phyloP scores from a whole-genome alignment of 495 filamentous ascomycete species.

The Acidomyces sp. region DNA sequence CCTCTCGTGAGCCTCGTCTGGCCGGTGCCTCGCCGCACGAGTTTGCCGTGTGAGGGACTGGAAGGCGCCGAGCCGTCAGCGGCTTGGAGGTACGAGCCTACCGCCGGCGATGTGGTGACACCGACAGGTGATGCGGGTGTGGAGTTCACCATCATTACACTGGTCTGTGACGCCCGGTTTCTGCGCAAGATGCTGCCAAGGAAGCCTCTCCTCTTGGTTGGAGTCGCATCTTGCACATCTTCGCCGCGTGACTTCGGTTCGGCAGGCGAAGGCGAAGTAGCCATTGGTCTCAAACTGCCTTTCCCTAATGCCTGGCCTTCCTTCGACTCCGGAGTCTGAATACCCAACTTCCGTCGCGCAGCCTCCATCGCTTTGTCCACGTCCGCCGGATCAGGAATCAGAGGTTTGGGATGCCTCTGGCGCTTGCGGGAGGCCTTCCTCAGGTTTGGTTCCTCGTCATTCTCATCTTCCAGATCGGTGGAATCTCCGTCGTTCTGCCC shows the following conservation, averaged over 20 bases:
- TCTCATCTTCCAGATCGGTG: constrained; percentile 42
- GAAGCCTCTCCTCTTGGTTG: constrained; percentile 11
- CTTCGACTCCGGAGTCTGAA: constrained; percentile 10
- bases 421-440: background rate
- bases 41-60: constrained; percentile 5
- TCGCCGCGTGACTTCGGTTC: background rate
- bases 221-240: background rate
- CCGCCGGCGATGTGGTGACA: background rate
- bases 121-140: background rate
- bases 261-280: background rate
- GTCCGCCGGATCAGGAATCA: constrained; percentile 9
- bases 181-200: constrained; percentile 17
- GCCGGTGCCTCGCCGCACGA: constrained; percentile 4
- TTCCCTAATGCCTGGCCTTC: constrained; percentile 8
- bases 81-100: background rate
- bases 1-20: constrained; percentile 3
- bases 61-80: constrained; percentile 1
- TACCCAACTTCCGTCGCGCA: constrained; percentile 16
- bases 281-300: constrained; percentile 8
- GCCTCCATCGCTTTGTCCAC: constrained; percentile 25
- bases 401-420: constrained; percentile 1
- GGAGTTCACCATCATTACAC: constrained; percentile 1
- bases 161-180: constrained; percentile 2
- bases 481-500: constrained; percentile 47
- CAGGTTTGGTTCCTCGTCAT: constrained; percentile 1